Evolutionary conservation across 164 flowering plant genomes (phyloP).

Genomic region (Cinnamomum micranthum): DNA sequence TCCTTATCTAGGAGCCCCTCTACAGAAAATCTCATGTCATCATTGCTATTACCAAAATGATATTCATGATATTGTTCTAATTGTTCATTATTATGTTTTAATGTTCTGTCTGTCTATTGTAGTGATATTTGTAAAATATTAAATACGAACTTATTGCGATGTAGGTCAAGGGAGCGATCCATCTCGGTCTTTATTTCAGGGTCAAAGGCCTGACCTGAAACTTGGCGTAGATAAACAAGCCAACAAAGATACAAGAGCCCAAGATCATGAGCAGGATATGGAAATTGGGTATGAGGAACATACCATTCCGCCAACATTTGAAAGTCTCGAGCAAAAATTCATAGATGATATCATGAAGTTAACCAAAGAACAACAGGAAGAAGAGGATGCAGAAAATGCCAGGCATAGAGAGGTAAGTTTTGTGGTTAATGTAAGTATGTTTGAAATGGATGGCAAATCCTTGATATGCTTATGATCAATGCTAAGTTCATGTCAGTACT

Average conservation of each 20-base stretch:
- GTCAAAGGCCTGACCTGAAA: conserved; percentile 41
- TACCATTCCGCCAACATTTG: conserved; percentile 36
- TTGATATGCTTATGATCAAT: background rate
- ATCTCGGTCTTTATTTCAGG: conserved; percentile 42
- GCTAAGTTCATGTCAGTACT: background rate
- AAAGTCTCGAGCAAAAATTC: conserved; percentile 57
- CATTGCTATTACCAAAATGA: no score
- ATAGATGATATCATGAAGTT: conserved; percentile 50
- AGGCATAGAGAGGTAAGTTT: conserved; percentile 68
- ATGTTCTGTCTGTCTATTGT: background rate
- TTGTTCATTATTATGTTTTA: background rate
- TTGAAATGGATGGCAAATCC: background rate
- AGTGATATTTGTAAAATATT: background rate
- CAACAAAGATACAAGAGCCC: conserved; percentile 38
- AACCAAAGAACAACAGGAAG: conserved; percentile 57
- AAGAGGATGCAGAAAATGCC: conserved; percentile 67
- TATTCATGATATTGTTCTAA: no score
- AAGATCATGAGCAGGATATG: conserved; percentile 46
- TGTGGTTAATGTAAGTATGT: background rate
- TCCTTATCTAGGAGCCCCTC: no score
- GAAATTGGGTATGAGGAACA: conserved; percentile 49
- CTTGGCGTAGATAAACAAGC: conserved; percentile 34
- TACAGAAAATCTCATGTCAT: no score
- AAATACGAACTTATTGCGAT: conserved; percentile 3
- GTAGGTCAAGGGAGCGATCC: conserved; percentile 48